Conservation (phyloP, 2,329 filamentous ascomycete species). For the Colletotrichum spinosum region DNA sequence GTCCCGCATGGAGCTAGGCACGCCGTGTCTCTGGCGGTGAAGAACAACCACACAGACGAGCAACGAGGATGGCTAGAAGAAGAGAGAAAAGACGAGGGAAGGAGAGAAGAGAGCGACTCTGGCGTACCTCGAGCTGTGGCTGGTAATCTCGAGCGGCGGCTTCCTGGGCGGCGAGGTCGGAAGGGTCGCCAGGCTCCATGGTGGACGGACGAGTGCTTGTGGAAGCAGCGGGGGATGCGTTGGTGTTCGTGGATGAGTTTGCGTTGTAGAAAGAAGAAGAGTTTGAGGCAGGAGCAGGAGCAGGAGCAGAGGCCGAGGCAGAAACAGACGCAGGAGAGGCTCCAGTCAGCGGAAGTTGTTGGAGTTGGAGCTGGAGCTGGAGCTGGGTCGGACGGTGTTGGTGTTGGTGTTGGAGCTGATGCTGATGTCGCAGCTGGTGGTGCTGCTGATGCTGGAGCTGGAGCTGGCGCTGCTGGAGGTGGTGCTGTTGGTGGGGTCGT, state of each 20-base stretch:
- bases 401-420: too few relatives aligned
- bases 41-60: not conserved
- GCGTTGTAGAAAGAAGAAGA: slow-evolving; percentile 35
- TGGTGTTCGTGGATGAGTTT: slow-evolving; percentile 13
- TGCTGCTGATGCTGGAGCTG: too few relatives aligned
- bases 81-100: slow-evolving; percentile 2
- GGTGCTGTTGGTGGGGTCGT: slow-evolving; percentile 13
- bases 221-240: slow-evolving; percentile 47
- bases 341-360: too few relatives aligned
- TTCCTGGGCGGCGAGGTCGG: slow-evolving; percentile 69
- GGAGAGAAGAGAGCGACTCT: not conserved
- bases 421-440: too few relatives aligned
- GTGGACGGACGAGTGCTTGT: slow-evolving; percentile 42
- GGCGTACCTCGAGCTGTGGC: slow-evolving; percentile 65
- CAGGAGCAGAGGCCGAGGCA: slow-evolving; percentile 14
- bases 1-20: slow-evolving; percentile 1
- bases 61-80: not conserved
- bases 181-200: slow-evolving; percentile 41
- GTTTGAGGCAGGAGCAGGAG: slow-evolving; percentile 22
- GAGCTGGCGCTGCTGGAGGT: not conserved
- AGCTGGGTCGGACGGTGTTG: too few relatives aligned
- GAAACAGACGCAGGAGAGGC: not conserved
- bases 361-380: too few relatives aligned
- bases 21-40: not conserved
- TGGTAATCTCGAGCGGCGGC: slow-evolving; percentile 70